phyloP scores from a whole-genome alignment of 1,139 yeast genomes.

The Blastobotrys persicus region DNA sequence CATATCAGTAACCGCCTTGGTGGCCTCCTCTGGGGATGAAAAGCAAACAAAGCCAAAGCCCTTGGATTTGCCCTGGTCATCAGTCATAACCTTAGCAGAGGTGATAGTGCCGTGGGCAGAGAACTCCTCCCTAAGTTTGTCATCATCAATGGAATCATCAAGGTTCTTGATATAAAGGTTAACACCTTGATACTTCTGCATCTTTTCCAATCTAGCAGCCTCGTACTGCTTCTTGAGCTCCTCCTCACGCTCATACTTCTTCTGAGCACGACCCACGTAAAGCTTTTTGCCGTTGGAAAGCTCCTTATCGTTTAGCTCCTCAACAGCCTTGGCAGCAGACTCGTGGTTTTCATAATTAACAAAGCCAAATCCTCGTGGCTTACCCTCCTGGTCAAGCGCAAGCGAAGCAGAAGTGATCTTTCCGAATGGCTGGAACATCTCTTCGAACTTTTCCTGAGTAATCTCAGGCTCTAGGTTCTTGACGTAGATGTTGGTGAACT shows the following conservation, averaged over 20 bases:
- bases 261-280: conserved; percentile 98
- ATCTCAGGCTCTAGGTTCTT: conserved; percentile 80
- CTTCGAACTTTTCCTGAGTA: conserved; percentile 66
- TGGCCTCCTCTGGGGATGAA: conserved; percentile 98
- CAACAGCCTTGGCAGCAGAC: conserved; percentile 88
- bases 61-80: conserved; percentile 91
- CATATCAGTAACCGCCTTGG: conserved; percentile 98
- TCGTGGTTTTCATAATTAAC: conserved; percentile 88
- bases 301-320: conserved; percentile 85
- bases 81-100: conserved; percentile 95
- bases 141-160: conserved; percentile 91
- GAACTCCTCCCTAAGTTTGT: conserved; percentile 87
- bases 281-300: conserved; percentile 76
- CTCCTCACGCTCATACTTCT: conserved; percentile 96
- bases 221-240: conserved; percentile 96
- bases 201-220: conserved; percentile 86
- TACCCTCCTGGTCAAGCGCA: conserved; percentile 82
- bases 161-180: conserved; percentile 95
- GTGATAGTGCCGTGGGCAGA: conserved; percentile 93
- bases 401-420: conserved; percentile 79
- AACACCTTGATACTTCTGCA: conserved; percentile 95
- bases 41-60: conserved; percentile 99
- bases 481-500: conserved; percentile 92
- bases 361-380: conserved; percentile 94
- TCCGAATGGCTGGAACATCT: conserved; percentile 74